Percentiles rank a stretch among this genome's conserved stretches.
phyloP scores from a whole-genome alignment of 2,329 filamentous ascomycete genomes.

The Colletotrichum plurivorum region DNA sequence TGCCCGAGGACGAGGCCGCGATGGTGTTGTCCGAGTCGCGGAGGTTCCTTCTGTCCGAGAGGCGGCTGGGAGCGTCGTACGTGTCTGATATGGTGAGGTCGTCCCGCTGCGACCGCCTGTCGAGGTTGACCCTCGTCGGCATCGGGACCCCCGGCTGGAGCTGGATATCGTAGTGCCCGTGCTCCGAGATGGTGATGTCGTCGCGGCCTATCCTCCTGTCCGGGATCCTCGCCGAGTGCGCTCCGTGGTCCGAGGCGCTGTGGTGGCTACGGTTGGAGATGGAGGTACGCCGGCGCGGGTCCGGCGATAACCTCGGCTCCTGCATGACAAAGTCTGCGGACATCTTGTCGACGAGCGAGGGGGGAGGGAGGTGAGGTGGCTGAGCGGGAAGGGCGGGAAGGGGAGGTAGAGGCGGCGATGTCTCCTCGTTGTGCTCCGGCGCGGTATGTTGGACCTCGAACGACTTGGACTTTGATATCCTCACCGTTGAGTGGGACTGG shows the following conservation, averaged over 20 bases:
- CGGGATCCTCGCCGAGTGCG: constrained; percentile 31
- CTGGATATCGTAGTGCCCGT: constrained; percentile 39
- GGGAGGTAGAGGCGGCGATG: constrained; percentile 16
- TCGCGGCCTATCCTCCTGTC: constrained; percentile 37
- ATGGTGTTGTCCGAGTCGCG: constrained; percentile 47
- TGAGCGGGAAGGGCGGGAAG: constrained; percentile 34
- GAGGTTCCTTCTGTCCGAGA: constrained; percentile 39
- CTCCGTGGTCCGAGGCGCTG: constrained; percentile 37
- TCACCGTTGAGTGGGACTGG: constrained; percentile 46
- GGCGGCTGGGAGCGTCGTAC: constrained; percentile 33
- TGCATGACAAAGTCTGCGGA: constrained; percentile 39
- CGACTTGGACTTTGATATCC: constrained; percentile 48
- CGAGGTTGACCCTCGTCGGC: constrained; percentile 17
- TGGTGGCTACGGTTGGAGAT: constrained; percentile 44
- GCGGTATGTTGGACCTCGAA: constrained; percentile 42
- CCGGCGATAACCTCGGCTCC: constrained; percentile 37
- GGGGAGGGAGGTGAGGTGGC: constrained; percentile 41
- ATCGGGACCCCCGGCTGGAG: background rate
- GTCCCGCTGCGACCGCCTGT: constrained; percentile 20
- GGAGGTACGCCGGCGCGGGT: constrained; percentile 44
- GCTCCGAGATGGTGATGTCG: constrained; percentile 40
- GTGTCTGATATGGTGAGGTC: constrained; percentile 34
- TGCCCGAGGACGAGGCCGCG: constrained; percentile 48
- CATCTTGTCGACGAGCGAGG: constrained; percentile 40
- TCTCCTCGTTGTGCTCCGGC: constrained; percentile 7